phyloP scores from a whole-genome alignment of 768 basidiomycete genomes.

The Zangia roseola region DNA sequence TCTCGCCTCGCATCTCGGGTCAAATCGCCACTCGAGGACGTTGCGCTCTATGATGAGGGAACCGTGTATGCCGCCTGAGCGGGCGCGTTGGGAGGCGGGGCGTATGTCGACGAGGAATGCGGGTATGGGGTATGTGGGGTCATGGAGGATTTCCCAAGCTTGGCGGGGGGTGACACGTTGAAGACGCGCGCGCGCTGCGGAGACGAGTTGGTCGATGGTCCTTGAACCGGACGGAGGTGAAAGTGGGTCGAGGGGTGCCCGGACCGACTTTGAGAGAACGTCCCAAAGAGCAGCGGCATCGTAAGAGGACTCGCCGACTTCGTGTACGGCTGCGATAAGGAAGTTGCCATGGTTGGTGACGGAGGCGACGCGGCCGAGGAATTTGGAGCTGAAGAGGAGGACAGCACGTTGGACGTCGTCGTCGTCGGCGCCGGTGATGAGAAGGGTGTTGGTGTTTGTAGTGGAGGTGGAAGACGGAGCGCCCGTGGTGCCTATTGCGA shows the following conservation, averaged over 20 bases:
- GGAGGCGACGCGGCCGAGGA: constrained; percentile 56
- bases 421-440: constrained; percentile 56
- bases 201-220: constrained; percentile 56
- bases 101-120: constrained; percentile 80
- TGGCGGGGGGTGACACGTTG: constrained; percentile 60
- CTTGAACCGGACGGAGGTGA: constrained; percentile 63
- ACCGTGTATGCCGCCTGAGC: constrained; percentile 60
- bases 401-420: constrained; percentile 65
- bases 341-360: constrained; percentile 34
- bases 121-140: constrained; percentile 52
- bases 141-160: constrained; percentile 60
- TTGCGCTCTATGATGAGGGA: constrained; percentile 76
- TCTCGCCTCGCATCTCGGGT: constrained; percentile 60
- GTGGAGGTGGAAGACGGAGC: constrained; percentile 27
- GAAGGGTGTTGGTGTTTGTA: constrained; percentile 42
- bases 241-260: constrained; percentile 58
- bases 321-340: constrained; percentile 49
- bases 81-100: constrained; percentile 55
- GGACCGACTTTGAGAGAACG: constrained; percentile 61
- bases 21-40: constrained; percentile 77
- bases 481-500: constrained; percentile 54
- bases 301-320: constrained; percentile 52
- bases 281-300: constrained; percentile 72
- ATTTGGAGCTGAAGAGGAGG: constrained; percentile 64
- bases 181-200: constrained; percentile 57